A percentile compares a stretch with the other conserved stretches of the same genome.
Conservation (phyloP, 1,284 basidiomycete genomes). For the Pascua sp. region DNA sequence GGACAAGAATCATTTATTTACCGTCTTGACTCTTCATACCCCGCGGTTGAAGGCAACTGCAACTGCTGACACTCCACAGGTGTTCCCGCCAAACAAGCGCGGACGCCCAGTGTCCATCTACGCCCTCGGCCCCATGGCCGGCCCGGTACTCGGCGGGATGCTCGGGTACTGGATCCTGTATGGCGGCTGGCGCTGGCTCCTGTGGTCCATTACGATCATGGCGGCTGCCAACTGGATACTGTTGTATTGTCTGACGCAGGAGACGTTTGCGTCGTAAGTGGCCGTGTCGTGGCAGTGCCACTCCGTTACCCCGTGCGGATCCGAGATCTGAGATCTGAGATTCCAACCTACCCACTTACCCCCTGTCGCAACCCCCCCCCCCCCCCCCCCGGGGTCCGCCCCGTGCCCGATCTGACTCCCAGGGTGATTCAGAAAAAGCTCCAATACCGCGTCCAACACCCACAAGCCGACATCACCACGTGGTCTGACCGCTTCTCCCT, state of each 20-base stretch:
- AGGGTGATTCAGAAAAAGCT: constrained; percentile 41
- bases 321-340: too few relatives aligned
- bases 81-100: constrained; percentile 40
- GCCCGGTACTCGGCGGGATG: constrained; percentile 44
- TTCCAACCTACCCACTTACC: too few relatives aligned
- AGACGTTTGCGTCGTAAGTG: constrained; percentile 48
- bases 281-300: too few relatives aligned
- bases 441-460: constrained; percentile 25
- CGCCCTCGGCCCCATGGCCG: constrained; percentile 44
- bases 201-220: constrained; percentile 42
- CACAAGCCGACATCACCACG: constrained; percentile 11
- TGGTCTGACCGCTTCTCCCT: constrained; percentile 20
- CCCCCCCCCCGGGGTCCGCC: too few relatives aligned
- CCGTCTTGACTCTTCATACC: neutral
- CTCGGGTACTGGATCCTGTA: constrained; percentile 45
- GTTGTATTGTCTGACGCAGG: constrained; percentile 33
- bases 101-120: constrained; percentile 45
- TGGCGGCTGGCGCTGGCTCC: constrained; percentile 45
- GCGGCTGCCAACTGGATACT: constrained; percentile 35
- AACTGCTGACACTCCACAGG: constrained; percentile 14
- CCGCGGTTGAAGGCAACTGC: too few relatives aligned
- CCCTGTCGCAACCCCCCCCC: too few relatives aligned
- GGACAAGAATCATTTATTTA: neutral
- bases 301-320: too few relatives aligned
- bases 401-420: neutral